These are phyloP conservation scores for Kazachstania africana DNA, from an alignment of 805 yeast species.

Conservation along the genomic window DNA sequence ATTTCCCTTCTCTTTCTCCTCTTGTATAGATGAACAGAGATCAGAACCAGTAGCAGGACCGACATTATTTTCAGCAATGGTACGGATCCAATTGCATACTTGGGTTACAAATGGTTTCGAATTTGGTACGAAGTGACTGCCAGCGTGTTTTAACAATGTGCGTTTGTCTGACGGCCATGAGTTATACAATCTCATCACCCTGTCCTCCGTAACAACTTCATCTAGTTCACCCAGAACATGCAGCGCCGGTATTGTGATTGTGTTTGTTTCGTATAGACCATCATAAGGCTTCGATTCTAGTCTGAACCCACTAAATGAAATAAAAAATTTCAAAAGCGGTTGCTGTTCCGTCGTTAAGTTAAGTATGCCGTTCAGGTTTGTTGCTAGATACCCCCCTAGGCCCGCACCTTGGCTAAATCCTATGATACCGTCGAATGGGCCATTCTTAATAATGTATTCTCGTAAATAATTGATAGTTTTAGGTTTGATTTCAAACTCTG, in stretches of 20 bases:
- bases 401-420: slow-evolving; percentile 96
- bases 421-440: slow-evolving; percentile 72
- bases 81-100: slow-evolving; percentile 26
- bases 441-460: slow-evolving; percentile 40
- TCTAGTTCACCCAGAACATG: slow-evolving; percentile 84
- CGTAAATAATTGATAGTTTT: slow-evolving; percentile 31
- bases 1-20: not conserved
- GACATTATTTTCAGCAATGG: slow-evolving; percentile 1
- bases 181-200: slow-evolving; percentile 48
- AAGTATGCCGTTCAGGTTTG: slow-evolving; percentile 38
- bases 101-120: slow-evolving; percentile 36
- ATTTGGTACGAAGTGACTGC: slow-evolving; percentile 95
- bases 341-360: slow-evolving; percentile 28
- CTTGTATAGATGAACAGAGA: no score
- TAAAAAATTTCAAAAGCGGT: slow-evolving; percentile 49
- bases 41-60: no score
- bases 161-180: slow-evolving; percentile 34
- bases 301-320: slow-evolving; percentile 59
- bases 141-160: slow-evolving; percentile 64
- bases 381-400: slow-evolving; percentile 49
- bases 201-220: slow-evolving; percentile 67
- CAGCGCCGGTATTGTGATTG: slow-evolving; percentile 32
- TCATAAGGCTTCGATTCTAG: slow-evolving; percentile 20
- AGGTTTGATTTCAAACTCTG: slow-evolving; percentile 16
- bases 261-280: slow-evolving; percentile 9